phyloP scores from a whole-genome alignment of 345 rosid genomes.

The Hypericum androsaemum region DNA sequence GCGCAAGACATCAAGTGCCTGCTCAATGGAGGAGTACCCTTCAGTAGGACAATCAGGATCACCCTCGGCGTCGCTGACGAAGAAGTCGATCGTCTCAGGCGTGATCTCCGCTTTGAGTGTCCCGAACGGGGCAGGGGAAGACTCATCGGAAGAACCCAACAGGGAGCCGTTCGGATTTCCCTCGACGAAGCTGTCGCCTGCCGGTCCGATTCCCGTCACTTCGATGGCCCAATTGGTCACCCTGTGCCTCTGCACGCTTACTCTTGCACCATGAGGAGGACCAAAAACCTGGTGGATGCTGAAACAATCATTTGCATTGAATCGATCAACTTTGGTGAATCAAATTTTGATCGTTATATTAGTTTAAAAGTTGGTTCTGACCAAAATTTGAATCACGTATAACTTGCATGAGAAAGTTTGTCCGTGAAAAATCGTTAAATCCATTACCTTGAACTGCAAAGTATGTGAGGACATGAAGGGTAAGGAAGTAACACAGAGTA shows the following conservation, averaged over 20 bases:
- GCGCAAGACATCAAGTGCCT: conserved; percentile 44
- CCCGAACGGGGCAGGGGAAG: conserved; percentile 32
- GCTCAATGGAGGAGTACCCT: conserved; percentile 59
- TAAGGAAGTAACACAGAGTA: no score
- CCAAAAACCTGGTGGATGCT: conserved; percentile 27
- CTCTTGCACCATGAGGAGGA: conserved; percentile 13
- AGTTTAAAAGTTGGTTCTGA: no score
- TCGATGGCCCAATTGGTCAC: conserved; percentile 29
- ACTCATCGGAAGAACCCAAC: conserved; percentile 25
- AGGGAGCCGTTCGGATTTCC: conserved; percentile 35
- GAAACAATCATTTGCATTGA: conserved; percentile 8
- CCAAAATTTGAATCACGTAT: no score
- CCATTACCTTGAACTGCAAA: no score
- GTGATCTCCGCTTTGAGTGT: conserved; percentile 50
- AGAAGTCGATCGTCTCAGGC: conserved; percentile 60
- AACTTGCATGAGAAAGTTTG: no score
- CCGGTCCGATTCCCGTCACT: conserved; percentile 26
- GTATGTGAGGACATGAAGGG: no score
- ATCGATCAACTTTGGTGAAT: no score
- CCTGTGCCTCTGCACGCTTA: conserved; percentile 25
- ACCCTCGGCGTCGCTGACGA: conserved; percentile 85
- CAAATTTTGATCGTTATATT: no score
- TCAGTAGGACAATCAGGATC: conserved; percentile 82
- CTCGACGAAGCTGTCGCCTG: conserved; percentile 31
- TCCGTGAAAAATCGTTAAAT: no score